Conservation (phyloP, 345 rosid genomes). For the Psidium guajava region DNA sequence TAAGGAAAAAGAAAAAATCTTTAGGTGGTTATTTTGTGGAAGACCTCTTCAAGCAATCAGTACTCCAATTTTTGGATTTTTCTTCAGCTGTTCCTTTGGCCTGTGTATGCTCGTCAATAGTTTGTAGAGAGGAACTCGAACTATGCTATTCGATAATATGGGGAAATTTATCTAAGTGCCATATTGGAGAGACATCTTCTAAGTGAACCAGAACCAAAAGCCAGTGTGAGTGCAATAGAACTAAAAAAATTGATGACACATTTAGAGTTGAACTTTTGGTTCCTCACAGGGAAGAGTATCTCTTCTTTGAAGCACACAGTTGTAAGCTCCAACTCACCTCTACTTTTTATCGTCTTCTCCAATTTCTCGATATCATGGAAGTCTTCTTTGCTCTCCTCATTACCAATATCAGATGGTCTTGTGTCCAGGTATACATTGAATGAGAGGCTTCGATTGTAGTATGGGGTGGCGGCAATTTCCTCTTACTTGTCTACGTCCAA, state of each 20-base stretch:
- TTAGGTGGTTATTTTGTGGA: not conserved
- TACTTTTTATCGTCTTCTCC: slow-evolving; percentile 62
- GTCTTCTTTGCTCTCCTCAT: slow-evolving; percentile 25
- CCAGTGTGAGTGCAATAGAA: not conserved
- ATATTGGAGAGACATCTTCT: not conserved
- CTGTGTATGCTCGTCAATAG: not conserved
- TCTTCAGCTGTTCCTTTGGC: not conserved
- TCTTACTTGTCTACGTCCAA: slow-evolving; percentile 69
- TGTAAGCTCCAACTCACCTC: slow-evolving; percentile 72
- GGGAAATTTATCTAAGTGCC: not conserved
- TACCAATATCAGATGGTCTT: slow-evolving; percentile 4
- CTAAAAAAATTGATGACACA: not conserved
- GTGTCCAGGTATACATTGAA: slow-evolving; percentile 40
- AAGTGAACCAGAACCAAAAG: slow-evolving; percentile 11
- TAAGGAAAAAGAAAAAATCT: not conserved
- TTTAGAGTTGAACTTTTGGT: not conserved
- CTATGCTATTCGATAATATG: not conserved
- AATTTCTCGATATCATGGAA: slow-evolving; percentile 59
- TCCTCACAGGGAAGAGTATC: slow-evolving; percentile 16
- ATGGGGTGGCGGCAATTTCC: slow-evolving; percentile 47
- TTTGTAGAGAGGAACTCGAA: not conserved
- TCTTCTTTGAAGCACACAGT: slow-evolving; percentile 45
- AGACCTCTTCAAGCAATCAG: not conserved
- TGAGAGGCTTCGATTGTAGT: slow-evolving; percentile 25
- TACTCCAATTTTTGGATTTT: not conserved